A percentile compares a stretch with the other conserved stretches of the same genome.
These are phyloP conservation scores for Hordeum marinum DNA, from an alignment of 176 grass and related monocot species.

Conservation along the genomic window DNA sequence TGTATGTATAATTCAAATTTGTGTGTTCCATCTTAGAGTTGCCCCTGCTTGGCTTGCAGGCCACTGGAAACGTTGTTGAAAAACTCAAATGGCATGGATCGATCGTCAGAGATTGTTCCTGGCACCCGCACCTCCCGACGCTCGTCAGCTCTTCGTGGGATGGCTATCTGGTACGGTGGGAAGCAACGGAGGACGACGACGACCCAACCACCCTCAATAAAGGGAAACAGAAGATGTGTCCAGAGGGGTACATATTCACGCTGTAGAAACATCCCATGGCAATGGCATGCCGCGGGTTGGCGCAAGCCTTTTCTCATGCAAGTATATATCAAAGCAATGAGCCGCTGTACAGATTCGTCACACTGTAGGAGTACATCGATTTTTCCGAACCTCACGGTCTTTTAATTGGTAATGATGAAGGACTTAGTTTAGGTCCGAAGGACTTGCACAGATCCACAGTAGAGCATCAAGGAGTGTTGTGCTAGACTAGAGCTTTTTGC, in stretches of 20 bases:
- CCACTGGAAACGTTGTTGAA: conserved; percentile 41
- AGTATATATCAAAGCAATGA: background rate
- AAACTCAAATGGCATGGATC: conserved; percentile 58
- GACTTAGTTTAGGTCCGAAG: background rate
- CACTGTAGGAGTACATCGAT: background rate
- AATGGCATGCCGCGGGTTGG: too few species aligned
- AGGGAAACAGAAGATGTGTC: conserved; percentile 18
- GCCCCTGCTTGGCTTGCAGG: conserved; percentile 23
- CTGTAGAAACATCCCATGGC: conserved; percentile 10
- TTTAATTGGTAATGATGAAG: background rate
- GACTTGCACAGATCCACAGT: background rate
- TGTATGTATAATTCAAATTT: too few species aligned
- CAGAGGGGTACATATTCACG: conserved; percentile 37
- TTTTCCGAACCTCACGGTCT: background rate
- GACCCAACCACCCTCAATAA: conserved; percentile 30
- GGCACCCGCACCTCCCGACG: conserved; percentile 65
- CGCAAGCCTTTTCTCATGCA: background rate
- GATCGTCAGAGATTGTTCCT: conserved; percentile 82
- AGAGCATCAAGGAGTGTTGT: background rate
- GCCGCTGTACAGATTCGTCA: background rate
- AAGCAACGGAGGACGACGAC: conserved; percentile 33
- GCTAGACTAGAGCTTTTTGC: background rate
- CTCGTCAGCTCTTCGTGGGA: conserved; percentile 91
- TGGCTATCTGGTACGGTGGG: conserved; percentile 61
- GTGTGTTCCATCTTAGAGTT: too few species aligned